Evolutionary conservation across 2,329 filamentous ascomycete genomes (phyloP), one percentile per base, ranked within the genome.

Genomic region (Alternaria novae-zelandiae): DNA sequence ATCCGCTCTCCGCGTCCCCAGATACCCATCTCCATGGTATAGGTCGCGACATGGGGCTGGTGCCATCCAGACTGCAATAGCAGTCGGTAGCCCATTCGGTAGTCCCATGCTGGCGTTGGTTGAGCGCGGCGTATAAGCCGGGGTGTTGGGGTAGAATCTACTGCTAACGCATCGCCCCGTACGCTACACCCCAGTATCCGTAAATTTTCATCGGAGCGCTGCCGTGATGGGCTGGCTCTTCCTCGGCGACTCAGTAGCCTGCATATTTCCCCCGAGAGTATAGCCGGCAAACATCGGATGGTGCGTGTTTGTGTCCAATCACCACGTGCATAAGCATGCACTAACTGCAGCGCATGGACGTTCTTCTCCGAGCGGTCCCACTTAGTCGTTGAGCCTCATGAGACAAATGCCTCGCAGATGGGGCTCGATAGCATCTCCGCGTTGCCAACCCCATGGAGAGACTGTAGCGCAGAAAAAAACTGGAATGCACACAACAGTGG

Each of bases 301-400:
- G 44, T 53, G 55, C 32, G 21, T 9, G 9, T 4, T 9, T 23
- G 15, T n/a, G 36, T 21, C 72, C 71, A 73, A 71, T 73, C 55
- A 69, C 17, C 49, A 2, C 32, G 6, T 12, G 8, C 12, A 21
- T 5, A 21, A 43, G 59, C 59, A 57, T 45, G 46, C 23, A 32
- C 32, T 59, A 43, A n/a, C 12, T 20, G n/a, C 62, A 53, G 45
- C 55, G 53, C 54, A 61, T 60, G 43, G 25, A 56, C 54, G 43
- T 23, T 36, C 49, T 23, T 54, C 61, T 60, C 61, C 59, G 62
- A 53, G 43, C 36, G 17, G 60, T 56, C 65, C 71, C 71, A 71
- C 69, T 65, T 56, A 17, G 57, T 63, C 65, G 65, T 74, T 73
- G 71, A 75, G 73, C 73, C 73, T 73, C 70, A 75, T 64, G 67